Evolutionary conservation across 73 alveolate genomes (phyloP).

Genomic region (Blepharisma japonicum): DNA sequence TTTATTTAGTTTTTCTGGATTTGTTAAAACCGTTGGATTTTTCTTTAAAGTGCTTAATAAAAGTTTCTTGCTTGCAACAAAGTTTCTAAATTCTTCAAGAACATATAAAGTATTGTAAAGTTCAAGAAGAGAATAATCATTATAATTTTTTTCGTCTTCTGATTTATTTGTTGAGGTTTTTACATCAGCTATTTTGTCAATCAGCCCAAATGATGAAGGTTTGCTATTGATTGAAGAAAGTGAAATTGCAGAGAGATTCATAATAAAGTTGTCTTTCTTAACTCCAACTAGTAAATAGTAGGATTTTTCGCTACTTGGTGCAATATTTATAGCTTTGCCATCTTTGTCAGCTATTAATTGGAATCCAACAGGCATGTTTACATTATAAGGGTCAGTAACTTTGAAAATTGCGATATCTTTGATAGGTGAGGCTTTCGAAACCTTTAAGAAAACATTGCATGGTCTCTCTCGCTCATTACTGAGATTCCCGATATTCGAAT

Average conservation of each 20-base stretch:
- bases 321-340: conserved; percentile 1
- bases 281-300: not conserved
- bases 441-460: too few species aligned
- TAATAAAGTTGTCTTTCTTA: not conserved
- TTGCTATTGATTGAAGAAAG: not conserved
- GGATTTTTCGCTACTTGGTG: not conserved
- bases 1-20: not conserved
- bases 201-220: not conserved
- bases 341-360: not conserved
- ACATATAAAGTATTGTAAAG: not conserved
- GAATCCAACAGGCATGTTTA: not conserved
- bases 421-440: not conserved
- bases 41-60: not conserved
- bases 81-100: not conserved
- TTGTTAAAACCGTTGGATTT: not conserved
- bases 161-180: not conserved
- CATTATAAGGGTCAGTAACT: not conserved
- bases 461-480: too few species aligned
- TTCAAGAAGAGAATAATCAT: not conserved
- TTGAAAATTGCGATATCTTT: not conserved
- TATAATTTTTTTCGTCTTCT: not conserved
- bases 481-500: too few species aligned
- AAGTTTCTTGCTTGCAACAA: too few species aligned
- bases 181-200: not conserved
- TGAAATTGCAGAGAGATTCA: not conserved